phyloP scores from a whole-genome alignment of 352 stramenopile genomes.

The Aphanomyces invadans region DNA sequence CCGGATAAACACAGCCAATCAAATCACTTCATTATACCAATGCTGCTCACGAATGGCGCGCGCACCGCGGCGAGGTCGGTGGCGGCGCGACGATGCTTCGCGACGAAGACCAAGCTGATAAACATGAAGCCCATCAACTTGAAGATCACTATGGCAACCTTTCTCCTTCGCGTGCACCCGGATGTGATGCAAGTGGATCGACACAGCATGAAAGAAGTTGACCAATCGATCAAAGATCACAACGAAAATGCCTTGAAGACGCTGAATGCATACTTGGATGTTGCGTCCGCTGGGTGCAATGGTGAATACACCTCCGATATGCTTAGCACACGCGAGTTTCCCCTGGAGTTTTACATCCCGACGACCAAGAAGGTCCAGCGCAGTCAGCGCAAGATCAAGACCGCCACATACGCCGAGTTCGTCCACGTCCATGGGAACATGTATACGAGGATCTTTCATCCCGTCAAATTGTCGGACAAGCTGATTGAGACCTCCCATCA shows the following conservation, averaged over 20 bases:
- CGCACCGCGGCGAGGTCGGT: background rate
- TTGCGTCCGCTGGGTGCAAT: constrained; percentile 20
- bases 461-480: background rate
- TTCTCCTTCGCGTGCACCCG: constrained; percentile 20
- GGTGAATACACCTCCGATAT: constrained; percentile 2
- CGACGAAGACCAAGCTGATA: background rate
- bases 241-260: constrained; percentile 22
- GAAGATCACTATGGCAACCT: constrained; percentile 13
- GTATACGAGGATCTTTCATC: constrained; percentile 1
- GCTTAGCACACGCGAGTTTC: constrained; percentile 7
- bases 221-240: constrained; percentile 19
- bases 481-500: constrained; percentile 8
- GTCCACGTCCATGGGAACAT: constrained; percentile 7
- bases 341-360: constrained; percentile 11
- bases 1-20: background rate
- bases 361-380: background rate
- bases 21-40: background rate
- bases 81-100: background rate
- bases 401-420: background rate
- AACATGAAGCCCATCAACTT: constrained; percentile 25
- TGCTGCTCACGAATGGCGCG: background rate
- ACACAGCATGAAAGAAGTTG: background rate
- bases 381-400: background rate
- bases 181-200: constrained; percentile 20
- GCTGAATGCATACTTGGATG: constrained; percentile 19